phyloP scores from a whole-genome alignment of 257 asterid genomes.

The Gentiana macrophylla region DNA sequence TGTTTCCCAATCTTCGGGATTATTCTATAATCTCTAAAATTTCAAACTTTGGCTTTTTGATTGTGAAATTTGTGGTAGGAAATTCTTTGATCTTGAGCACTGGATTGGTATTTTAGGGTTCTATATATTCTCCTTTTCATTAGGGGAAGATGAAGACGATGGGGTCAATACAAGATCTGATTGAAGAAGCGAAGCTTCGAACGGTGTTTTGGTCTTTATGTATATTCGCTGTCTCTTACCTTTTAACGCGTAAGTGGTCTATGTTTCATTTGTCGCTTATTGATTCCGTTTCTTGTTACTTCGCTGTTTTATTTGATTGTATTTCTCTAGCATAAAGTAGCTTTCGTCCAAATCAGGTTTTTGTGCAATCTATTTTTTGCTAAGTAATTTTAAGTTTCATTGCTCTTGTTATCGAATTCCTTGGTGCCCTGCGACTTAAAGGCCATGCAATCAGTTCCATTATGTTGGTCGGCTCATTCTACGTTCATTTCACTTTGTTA shows the following conservation, averaged over 20 bases:
- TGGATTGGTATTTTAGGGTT: slow-evolving; percentile 23
- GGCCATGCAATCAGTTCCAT: neutral
- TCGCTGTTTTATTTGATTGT: neutral
- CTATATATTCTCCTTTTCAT: slow-evolving; percentile 2
- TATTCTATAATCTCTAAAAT: neutral
- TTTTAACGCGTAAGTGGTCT: slow-evolving; percentile 82
- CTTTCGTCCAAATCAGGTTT: no score
- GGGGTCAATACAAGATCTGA: slow-evolving; percentile 82
- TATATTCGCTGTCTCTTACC: slow-evolving; percentile 71
- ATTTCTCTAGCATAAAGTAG: neutral
- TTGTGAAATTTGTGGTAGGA: neutral
- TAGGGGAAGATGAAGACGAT: slow-evolving; percentile 48
- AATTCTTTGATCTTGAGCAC: neutral
- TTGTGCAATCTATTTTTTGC: neutral
- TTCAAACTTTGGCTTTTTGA: neutral
- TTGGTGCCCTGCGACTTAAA: neutral
- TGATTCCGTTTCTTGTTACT: neutral
- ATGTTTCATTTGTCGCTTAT: neutral
- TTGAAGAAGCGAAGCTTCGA: slow-evolving; percentile 95
- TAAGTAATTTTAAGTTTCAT: neutral
- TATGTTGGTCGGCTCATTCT: neutral
- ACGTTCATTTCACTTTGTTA: slow-evolving; percentile 3
- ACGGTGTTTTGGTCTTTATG: slow-evolving; percentile 93
- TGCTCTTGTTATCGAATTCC: neutral
- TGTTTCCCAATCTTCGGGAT: neutral